Percentiles rank a stretch among this genome's conserved stretches.
Evolutionary conservation across 1,139 yeast species (phyloP).

Genomic region (Saccharomycopsis hybrid): DNA sequence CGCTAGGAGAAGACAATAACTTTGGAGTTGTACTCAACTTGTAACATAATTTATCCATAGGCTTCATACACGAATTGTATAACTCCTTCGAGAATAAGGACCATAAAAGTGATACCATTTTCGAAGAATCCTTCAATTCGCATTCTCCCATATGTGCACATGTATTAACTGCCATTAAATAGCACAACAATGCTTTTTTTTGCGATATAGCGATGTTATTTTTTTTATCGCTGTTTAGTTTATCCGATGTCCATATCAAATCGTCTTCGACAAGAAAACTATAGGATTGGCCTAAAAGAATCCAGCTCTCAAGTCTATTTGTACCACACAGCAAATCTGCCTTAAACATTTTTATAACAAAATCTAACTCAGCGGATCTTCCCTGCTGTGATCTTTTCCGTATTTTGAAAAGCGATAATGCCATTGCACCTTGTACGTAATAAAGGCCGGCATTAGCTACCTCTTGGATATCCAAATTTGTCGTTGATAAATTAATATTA

Average conservation of each 20-base stretch:
- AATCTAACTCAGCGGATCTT: conserved; percentile 72
- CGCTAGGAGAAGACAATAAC: conserved; percentile 26
- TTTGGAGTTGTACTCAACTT: conserved; percentile 22
- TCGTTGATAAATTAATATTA: conserved; percentile 33
- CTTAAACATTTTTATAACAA: conserved; percentile 58
- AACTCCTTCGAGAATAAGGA: conserved; percentile 52
- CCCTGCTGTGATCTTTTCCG: conserved; percentile 75
- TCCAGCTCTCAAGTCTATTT: conserved; percentile 79
- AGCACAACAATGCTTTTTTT: conserved; percentile 65
- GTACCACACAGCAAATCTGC: conserved; percentile 64
- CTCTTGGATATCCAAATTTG: conserved; percentile 30
- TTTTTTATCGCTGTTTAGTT: conserved; percentile 63
- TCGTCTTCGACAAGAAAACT: conserved; percentile 82
- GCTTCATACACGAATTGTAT: conserved; percentile 55
- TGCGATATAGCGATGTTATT: conserved; percentile 58
- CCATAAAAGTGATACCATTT: conserved; percentile 46
- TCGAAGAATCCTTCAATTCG: conserved; percentile 27
- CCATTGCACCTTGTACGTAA: conserved; percentile 64
- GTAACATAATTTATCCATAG: conserved; percentile 46
- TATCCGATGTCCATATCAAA: conserved; percentile 85
- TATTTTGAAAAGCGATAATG: conserved; percentile 56
- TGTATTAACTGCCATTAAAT: conserved; percentile 65
- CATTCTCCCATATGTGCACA: conserved; percentile 29
- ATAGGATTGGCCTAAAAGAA: conserved; percentile 72
- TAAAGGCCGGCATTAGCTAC: conserved; percentile 56